phyloP scores from a whole-genome alignment of 495 filamentous ascomycete genomes.

The Hypomontagnella submonticulosa region DNA sequence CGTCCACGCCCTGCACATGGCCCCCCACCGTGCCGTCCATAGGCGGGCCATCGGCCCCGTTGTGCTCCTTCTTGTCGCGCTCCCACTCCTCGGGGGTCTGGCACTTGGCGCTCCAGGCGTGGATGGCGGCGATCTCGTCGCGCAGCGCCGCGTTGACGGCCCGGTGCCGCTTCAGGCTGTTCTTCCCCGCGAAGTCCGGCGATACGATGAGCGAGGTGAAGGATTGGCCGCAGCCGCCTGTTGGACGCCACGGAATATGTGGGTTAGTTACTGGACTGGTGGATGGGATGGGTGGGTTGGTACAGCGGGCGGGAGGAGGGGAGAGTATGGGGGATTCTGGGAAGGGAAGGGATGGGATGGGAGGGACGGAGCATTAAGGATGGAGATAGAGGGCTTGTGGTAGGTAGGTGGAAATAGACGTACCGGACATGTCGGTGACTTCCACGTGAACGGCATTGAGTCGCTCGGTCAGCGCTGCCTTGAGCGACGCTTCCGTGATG shows the following conservation, averaged over 20 bases:
- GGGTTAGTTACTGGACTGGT: constrained; percentile 14
- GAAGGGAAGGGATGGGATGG: too few relatives aligned
- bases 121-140: constrained; percentile 92
- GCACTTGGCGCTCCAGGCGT: constrained; percentile 99
- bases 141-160: constrained; percentile 89
- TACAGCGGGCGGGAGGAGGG: background rate
- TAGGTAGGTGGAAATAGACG: constrained; percentile 14
- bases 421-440: constrained; percentile 94
- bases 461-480: constrained; percentile 73
- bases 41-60: constrained; percentile 50
- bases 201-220: constrained; percentile 94
- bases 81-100: constrained; percentile 95
- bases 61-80: constrained; percentile 64
- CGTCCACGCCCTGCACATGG: constrained; percentile 53
- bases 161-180: constrained; percentile 85
- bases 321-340: too few relatives aligned
- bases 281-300: background rate
- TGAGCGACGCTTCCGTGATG: constrained; percentile 76
- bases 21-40: constrained; percentile 56
- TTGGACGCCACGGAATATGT: too few relatives aligned
- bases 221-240: constrained; percentile 95
- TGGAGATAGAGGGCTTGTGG: background rate
- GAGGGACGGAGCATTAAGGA: constrained; percentile 22
- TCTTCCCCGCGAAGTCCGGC: constrained; percentile 86
- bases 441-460: constrained; percentile 87